Conservation (phyloP, 495 filamentous ascomycete species). For the Penicillium bovifimosum region DNA sequence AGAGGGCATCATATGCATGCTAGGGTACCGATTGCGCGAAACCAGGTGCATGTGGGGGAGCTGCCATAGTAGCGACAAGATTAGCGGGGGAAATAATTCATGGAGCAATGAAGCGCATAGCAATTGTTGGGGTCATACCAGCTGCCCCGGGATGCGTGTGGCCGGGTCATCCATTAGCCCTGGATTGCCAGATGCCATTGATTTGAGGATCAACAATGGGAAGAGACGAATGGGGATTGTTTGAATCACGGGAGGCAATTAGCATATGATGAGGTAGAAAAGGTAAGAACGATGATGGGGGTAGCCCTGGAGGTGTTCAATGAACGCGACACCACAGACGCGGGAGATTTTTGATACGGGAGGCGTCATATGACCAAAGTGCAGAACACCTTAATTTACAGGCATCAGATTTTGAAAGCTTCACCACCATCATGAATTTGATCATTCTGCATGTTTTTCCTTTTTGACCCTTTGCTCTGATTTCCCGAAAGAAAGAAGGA, state of each 20-base stretch:
- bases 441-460: neutral
- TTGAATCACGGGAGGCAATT: conserved; percentile 18
- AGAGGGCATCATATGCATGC: conserved; percentile 57
- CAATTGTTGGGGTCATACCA: conserved; percentile 42
- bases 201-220: neutral
- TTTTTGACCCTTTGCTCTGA: neutral
- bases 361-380: conserved; percentile 2
- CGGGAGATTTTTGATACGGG: conserved; percentile 37
- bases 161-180: conserved; percentile 58
- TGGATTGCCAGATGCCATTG: conserved; percentile 9
- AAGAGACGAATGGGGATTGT: neutral
- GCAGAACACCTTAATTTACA: conserved; percentile 23
- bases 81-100: conserved; percentile 16
- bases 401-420: neutral
- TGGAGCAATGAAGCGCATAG: neutral
- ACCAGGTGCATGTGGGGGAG: conserved; percentile 83
- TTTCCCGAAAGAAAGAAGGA: too few species aligned
- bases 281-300: conserved; percentile 13
- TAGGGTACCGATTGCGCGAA: conserved; percentile 68
- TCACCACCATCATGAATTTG: neutral
- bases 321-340: conserved; percentile 29
- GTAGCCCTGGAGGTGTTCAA: conserved; percentile 22
- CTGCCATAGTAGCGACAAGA: conserved; percentile 34
- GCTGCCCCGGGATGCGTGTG: conserved; percentile 53
- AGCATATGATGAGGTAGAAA: conserved; percentile 4